Percentiles rank a stretch among this genome's conserved stretches.
phyloP scores from a whole-genome alignment of 2,329 filamentous ascomycete genomes.

The Fusarium humuli region DNA sequence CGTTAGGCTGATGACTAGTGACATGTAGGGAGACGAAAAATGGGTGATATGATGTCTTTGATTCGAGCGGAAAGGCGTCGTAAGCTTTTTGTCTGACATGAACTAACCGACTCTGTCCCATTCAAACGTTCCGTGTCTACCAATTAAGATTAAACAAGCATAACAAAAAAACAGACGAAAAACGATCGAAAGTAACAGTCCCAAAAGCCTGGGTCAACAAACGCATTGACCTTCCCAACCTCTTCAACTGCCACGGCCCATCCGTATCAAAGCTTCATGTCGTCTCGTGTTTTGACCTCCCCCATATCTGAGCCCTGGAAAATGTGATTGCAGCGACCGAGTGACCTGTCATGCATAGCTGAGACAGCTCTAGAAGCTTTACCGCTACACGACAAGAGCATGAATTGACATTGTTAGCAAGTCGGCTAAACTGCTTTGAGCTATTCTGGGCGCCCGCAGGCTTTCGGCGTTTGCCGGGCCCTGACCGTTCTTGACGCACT shows the following conservation, averaged over 20 bases:
- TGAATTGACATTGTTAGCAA: not conserved
- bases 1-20: conserved; percentile 3
- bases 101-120: not conserved
- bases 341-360: not conserved
- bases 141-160: not conserved
- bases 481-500: not conserved
- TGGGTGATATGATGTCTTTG: not conserved
- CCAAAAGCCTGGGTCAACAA: not conserved
- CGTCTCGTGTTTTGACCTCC: not conserved
- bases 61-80: conserved; percentile 1
- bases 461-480: not conserved
- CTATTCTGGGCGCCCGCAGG: not conserved
- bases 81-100: not conserved
- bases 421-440: not conserved
- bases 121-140: not conserved
- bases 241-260: not conserved
- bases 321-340: not conserved
- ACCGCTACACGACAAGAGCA: not conserved
- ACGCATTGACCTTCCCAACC: not conserved
- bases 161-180: not conserved
- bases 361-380: not conserved
- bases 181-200: not conserved
- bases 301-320: not conserved
- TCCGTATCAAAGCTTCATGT: not conserved
- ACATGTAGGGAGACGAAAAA: not conserved